These are phyloP conservation scores for Mrakia hoshinonis DNA, from an alignment of 768 basidiomycete species.

Conservation along the genomic window DNA sequence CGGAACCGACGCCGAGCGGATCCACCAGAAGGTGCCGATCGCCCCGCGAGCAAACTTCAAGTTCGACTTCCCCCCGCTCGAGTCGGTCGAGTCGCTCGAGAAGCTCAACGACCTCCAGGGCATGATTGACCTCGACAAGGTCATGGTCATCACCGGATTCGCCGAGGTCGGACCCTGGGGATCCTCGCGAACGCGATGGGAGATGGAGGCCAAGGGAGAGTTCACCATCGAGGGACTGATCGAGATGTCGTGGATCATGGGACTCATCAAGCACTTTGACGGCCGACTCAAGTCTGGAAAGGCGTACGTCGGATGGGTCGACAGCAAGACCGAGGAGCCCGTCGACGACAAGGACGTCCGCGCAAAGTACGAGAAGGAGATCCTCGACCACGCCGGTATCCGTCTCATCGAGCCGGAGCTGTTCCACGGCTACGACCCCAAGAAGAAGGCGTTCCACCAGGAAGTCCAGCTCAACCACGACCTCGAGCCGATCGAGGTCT, in stretches of 20 bases:
- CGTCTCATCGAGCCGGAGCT: slow-evolving; percentile 94
- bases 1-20: slow-evolving; percentile 82
- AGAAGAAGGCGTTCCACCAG: slow-evolving; percentile 94
- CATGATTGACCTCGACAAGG: slow-evolving; percentile 89
- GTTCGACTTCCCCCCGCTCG: slow-evolving; percentile 85
- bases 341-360: slow-evolving; percentile 97
- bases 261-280: slow-evolving; percentile 96
- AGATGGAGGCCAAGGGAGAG: slow-evolving; percentile 97
- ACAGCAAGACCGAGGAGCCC: slow-evolving; percentile 82
- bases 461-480: slow-evolving; percentile 95
- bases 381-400: slow-evolving; percentile 81
- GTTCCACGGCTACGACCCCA: slow-evolving; percentile 95
- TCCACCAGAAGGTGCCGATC: slow-evolving; percentile 83
- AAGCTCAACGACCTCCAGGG: slow-evolving; percentile 74
- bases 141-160: slow-evolving; percentile 90
- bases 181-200: slow-evolving; percentile 94
- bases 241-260: slow-evolving; percentile 99
- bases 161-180: slow-evolving; percentile 99
- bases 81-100: slow-evolving; percentile 56
- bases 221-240: slow-evolving; percentile 96
- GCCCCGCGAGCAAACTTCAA: slow-evolving; percentile 97
- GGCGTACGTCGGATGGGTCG: slow-evolving; percentile 96
- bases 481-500: slow-evolving; percentile 88
- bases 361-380: slow-evolving; percentile 87
- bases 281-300: slow-evolving; percentile 88